Evolutionary conservation across 805 yeast species (phyloP), one percentile per base, ranked within the genome.

Genomic region (Saturnispora bothae): DNA sequence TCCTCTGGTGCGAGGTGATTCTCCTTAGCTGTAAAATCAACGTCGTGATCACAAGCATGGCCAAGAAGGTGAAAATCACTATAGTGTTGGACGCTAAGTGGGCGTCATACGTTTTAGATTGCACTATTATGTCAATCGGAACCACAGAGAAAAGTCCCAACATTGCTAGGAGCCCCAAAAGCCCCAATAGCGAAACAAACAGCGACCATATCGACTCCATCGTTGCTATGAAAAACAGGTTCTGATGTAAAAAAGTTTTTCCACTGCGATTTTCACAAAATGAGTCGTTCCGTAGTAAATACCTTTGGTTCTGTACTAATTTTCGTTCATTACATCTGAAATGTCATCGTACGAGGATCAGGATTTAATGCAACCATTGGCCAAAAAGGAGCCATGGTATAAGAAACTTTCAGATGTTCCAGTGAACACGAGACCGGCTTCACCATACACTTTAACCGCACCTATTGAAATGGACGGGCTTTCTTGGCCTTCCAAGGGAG

Each of bases 401-500:
- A 57, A 56, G 33, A 48, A 53, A 32, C 43, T 59, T 14, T 42
- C 49, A 12, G 62, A 56, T 35, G 73, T 86, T 1, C 88, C 88
- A 13, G 63, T 80, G 41, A 78, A 71, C 48, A 78, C 85, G 3
- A 67, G 86, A 51, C 83, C 85, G 2, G 86, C 88, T 0, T 75
- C 86, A 4, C 94, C 95, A 16, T 81, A 78, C 55, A 82, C 94
- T 2, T 57, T 81, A 38, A 78, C 76, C 46, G 88, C 95, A 0
- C 92, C 95, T 15, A 79, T 86, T 25, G 95, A 85, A 52, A 76
- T 71, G 31, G 95, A 84, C 59, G 96, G 96, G 0, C 69, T 89
- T 33, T 84, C 95, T 31, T 89, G 96, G 95, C 97, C 96, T 14
- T 76, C 88, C 14, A 50, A 68, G 3, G 97, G 97, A 7, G 89